Conservation (phyloP, 495 filamentous ascomycete species). For the Neurospora sp. region DNA sequence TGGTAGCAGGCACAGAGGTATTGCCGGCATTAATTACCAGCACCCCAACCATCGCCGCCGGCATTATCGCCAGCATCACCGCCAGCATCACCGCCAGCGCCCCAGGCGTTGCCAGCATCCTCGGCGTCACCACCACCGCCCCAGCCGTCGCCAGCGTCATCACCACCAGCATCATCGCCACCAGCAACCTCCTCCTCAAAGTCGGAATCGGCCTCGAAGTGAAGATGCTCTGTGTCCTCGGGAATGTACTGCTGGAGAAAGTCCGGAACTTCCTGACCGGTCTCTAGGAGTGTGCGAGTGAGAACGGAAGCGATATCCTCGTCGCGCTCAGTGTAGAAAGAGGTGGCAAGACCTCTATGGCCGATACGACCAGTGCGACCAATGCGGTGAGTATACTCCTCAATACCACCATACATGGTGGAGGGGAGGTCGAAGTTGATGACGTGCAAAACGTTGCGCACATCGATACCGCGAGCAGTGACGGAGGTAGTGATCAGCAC, state of each 20-base stretch:
- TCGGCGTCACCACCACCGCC: background rate
- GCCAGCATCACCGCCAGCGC: background rate
- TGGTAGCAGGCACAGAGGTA: background rate
- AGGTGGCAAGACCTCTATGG: conserved; percentile 72
- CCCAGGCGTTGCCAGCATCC: conserved; percentile 6
- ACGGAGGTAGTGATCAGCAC: conserved; percentile 81
- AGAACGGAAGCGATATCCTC: conserved; percentile 56
- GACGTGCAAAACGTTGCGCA: conserved; percentile 76
- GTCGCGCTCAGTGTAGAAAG: conserved; percentile 69
- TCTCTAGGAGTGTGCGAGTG: conserved; percentile 71
- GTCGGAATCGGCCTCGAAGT: conserved; percentile 55
- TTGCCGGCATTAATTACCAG: background rate
- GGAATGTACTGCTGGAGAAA: conserved; percentile 62
- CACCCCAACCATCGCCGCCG: background rate
- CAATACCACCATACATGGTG: conserved; percentile 65
- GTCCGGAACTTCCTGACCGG: conserved; percentile 64
- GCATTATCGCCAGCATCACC: background rate
- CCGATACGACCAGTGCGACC: conserved; percentile 94
- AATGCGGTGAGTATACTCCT: conserved; percentile 91
- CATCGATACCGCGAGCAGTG: conserved; percentile 81
- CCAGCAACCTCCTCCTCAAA: conserved; percentile 29
- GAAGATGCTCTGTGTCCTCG: conserved; percentile 29
- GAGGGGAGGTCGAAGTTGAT: conserved; percentile 86
- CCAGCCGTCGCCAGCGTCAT: conserved; percentile 6
- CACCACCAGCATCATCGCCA: conserved; percentile 7